Base-by-base conservation (phyloP, 192 early-diverging fungal genomes). In the Coemansia sp. region DNA sequence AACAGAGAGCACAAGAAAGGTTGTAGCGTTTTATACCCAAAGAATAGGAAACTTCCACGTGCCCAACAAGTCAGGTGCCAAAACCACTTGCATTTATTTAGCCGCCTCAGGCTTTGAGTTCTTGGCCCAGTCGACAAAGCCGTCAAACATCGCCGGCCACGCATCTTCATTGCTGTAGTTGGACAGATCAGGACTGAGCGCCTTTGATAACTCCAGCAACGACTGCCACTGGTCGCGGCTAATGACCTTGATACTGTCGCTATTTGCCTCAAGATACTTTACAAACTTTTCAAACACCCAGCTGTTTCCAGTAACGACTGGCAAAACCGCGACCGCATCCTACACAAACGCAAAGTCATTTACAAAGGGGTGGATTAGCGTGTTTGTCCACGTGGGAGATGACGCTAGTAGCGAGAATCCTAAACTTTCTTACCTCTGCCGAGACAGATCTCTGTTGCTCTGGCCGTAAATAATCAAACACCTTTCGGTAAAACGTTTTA, bases 181-280 rank as follows among this genome's bases (percentile, higher is more conserved):
- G 26, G 64, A 56, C 29, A 80, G 53, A 22, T 61, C 54, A 7
- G 31, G 19, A 14, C 55, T 37, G 27, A 80, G 56, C 22, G 48
- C 27, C 65, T 29, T 59, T 25, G 72, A 67, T 22, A 80, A 62
- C 51, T 70, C 72, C 59, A 74, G 62, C 61, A 80, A 55, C 57
- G 69, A 68, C 62, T 73, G 67, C 77, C 77, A 80, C 43, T 80
- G 77, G 66, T 80, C 77, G 47, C 72, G 71, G 56, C 58, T 74
- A 59, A 80, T 58, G 10, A 60, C 47, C 68, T 74, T 59, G 61
- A 71, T 35, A 23, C 19, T 61, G 19, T 64, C 61, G 49, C 65
- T 49, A 43, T 65, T 64, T 3, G 64, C 68, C 19, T 73, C 56
- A 35, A 80, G 62, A 49, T 71, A 80, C 62, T 59, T 52, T 16